These are phyloP conservation scores for Fraxinus pennsylvanica DNA, from an alignment of 257 asterid species.

Conservation along the genomic window DNA sequence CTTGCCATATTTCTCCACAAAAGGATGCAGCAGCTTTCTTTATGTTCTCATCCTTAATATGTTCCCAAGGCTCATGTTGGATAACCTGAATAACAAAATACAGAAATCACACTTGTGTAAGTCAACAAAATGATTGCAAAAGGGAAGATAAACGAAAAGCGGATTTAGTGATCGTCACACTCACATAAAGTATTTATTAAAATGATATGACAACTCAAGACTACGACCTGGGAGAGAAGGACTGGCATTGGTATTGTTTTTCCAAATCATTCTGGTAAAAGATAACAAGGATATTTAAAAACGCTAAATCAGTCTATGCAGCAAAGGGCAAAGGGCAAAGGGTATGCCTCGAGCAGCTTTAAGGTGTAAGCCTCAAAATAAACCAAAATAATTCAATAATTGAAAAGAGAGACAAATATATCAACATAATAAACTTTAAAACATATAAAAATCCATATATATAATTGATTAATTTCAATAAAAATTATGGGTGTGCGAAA, in stretches of 20 bases:
- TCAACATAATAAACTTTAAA: too few species aligned
- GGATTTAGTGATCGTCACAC: not conserved
- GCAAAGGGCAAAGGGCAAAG: too few species aligned
- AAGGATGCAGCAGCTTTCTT: conserved; percentile 81
- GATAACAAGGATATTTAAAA: not conserved
- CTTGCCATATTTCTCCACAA: conserved; percentile 94
- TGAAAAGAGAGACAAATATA: too few species aligned
- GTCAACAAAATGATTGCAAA: too few species aligned
- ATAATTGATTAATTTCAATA: too few species aligned
- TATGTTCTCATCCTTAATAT: conserved; percentile 75
- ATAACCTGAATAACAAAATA: conserved; percentile 54
- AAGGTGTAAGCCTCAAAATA: not conserved
- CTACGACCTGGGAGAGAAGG: not conserved
- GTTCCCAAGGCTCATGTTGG: conserved; percentile 96
- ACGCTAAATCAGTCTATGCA: not conserved
- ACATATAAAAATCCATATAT: too few species aligned
- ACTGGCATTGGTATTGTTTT: too few species aligned
- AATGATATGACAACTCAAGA: too few species aligned
- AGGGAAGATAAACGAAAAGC: too few species aligned
- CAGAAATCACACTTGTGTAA: not conserved
- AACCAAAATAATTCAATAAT: not conserved
- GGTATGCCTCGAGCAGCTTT: too few species aligned
- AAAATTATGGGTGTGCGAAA: too few species aligned
- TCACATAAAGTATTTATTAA: not conserved
- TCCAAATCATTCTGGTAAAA: not conserved